Evolutionary conservation across 2,329 filamentous ascomycete species (phyloP).

Genomic region (Tolypocladium guangdongense): DNA sequence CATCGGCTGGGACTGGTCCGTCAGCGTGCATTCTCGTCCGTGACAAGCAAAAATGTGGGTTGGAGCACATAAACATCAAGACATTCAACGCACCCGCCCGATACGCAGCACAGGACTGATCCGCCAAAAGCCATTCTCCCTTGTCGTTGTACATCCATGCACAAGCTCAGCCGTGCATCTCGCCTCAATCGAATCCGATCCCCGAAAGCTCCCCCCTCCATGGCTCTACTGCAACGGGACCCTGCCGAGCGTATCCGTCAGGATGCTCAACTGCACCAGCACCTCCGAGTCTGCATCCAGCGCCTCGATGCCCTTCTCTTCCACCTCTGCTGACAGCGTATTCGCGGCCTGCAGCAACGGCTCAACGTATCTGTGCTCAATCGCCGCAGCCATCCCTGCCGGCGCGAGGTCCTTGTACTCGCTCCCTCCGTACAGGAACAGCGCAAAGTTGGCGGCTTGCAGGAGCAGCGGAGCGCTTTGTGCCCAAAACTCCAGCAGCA

Average conservation of each 20-base stretch:
- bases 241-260: conserved; percentile 30
- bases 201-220: neutral
- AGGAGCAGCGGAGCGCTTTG: conserved; percentile 44
- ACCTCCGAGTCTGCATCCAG: conserved; percentile 17
- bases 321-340: conserved; percentile 19
- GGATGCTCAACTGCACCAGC: conserved; percentile 28
- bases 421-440: conserved; percentile 40
- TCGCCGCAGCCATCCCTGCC: conserved; percentile 42
- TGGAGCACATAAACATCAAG: neutral
- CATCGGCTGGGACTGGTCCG: neutral
- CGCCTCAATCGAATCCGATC: neutral
- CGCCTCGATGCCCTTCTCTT: conserved; percentile 20
- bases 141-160: neutral
- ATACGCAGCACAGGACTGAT: neutral
- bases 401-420: conserved; percentile 39
- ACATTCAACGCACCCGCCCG: neutral
- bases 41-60: neutral
- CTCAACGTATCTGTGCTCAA: conserved; percentile 47
- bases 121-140: neutral
- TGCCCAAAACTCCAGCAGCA: conserved; percentile 39
- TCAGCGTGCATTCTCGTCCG: neutral
- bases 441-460: conserved; percentile 50
- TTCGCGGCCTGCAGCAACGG: conserved; percentile 37
- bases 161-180: neutral
- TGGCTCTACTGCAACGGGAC: conserved; percentile 25